These are phyloP conservation scores for Dothistroma septosporum DNA, from an alignment of 2,329 filamentous ascomycete species.

Conservation along the genomic window DNA sequence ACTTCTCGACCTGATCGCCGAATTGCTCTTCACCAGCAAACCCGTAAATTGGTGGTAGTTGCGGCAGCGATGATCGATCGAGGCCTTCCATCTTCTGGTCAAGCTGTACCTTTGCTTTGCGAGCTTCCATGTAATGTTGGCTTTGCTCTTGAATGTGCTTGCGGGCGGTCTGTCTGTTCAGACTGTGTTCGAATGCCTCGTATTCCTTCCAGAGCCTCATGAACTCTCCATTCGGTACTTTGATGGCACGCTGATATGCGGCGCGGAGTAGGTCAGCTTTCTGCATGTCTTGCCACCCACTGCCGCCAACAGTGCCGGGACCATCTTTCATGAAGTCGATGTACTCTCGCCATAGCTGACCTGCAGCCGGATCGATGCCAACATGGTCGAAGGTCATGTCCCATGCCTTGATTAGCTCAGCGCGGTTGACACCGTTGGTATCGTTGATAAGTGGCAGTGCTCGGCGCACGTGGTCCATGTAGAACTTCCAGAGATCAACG, in stretches of 20 bases:
- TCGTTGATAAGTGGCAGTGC: constrained; percentile 84
- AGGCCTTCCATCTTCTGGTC: constrained; percentile 80
- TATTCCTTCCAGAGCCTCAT: constrained; percentile 95
- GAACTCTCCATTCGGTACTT: constrained; percentile 76
- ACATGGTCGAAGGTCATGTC: constrained; percentile 88
- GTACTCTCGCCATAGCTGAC: constrained; percentile 89
- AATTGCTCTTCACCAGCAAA: constrained; percentile 87
- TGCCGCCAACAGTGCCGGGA: constrained; percentile 73
- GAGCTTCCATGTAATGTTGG: constrained; percentile 90
- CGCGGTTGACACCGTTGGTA: constrained; percentile 68
- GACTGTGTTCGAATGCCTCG: constrained; percentile 86
- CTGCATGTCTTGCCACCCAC: constrained; percentile 91
- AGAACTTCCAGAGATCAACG: constrained; percentile 84
- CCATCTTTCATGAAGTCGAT: constrained; percentile 87
- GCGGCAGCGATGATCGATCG: constrained; percentile 71
- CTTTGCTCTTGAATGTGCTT: constrained; percentile 94
- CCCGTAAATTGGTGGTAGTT: constrained; percentile 74
- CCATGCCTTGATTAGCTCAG: constrained; percentile 78
- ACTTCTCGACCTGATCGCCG: constrained; percentile 75
- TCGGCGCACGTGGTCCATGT: constrained; percentile 91
- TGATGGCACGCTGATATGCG: constrained; percentile 85
- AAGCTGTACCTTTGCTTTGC: constrained; percentile 83
- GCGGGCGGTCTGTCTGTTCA: constrained; percentile 89
- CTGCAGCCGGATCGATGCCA: constrained; percentile 86
- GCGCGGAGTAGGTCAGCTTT: constrained; percentile 95